Evolutionary conservation across 2,329 filamentous ascomycete species (phyloP), one percentile per base, ranked within the genome.

Genomic region (Alternaria brassicicola): DNA sequence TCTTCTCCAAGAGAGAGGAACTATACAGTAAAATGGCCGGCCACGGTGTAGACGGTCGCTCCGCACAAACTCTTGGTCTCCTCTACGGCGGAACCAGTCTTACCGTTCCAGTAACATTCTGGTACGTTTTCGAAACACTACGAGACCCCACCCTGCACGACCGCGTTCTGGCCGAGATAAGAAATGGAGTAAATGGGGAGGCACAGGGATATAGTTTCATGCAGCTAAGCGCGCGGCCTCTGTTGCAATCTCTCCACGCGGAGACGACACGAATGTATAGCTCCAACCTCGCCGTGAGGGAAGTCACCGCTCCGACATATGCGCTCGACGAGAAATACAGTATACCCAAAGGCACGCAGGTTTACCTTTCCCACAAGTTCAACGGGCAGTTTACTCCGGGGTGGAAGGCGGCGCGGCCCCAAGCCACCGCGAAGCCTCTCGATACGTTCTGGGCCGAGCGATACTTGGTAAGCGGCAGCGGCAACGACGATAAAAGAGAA

Each of bases 31-130:
- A 59, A 10, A 51, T 63, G 19, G 56, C 62, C 1, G 64, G 59
- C 17, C 63, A 64, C 19, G 59, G 52, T 4, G 42, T 51, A 2
- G 52, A 66, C 1, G 66, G 38, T 1, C 38, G 66, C 4, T 62
- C 60, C 5, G 42, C 66, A 6, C 64, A 68, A 33, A 61, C 56
- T 1, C 57, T 68, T 5, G 64, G 57, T 1, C 26, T 68, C 1
- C 38, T 68, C 8, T 68, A 65, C 36, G 64, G 42, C 1, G 55
- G 58, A 19, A 68, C 63, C 6, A 62, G 62, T 31, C 36, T 68
- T 2, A 57, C 36, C 4, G 42, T 65, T 2, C 64, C 63, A 1
- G 48, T 64, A 6, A 52, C 63, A 3, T 68, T 67, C 39, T 68
- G 66, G 66, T 59, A 63, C 5, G 12, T 62, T 6, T 67, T 64